Evolutionary conservation across 2,329 filamentous ascomycete species (phyloP).

Genomic region (Zasmidium citrigriseum): DNA sequence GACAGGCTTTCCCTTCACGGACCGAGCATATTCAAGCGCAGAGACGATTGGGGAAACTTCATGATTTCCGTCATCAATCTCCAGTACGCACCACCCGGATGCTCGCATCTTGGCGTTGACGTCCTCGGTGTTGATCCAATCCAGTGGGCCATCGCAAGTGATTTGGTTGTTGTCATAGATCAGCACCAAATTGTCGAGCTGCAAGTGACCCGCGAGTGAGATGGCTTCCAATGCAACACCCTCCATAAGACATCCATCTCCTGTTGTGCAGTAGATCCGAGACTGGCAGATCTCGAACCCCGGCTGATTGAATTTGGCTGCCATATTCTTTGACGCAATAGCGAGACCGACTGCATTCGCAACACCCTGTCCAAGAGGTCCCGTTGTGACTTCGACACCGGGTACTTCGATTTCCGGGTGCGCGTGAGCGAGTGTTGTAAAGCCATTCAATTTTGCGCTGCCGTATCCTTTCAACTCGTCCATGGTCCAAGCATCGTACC

Average conservation of each 20-base stretch:
- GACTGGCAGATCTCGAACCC: slow-evolving; percentile 52
- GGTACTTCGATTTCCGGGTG: slow-evolving; percentile 61
- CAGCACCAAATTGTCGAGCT: slow-evolving; percentile 58
- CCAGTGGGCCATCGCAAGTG: slow-evolving; percentile 60
- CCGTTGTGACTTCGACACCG: slow-evolving; percentile 61
- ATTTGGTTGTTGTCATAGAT: slow-evolving; percentile 65
- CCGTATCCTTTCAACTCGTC: slow-evolving; percentile 59
- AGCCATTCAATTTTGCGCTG: slow-evolving; percentile 36
- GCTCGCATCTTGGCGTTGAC: slow-evolving; percentile 61
- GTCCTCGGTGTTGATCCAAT: slow-evolving; percentile 58
- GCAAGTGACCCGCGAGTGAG: slow-evolving; percentile 57
- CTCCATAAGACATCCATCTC: slow-evolving; percentile 61
- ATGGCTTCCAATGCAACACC: slow-evolving; percentile 60
- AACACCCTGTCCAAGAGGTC: slow-evolving; percentile 61
- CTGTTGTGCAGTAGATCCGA: slow-evolving; percentile 59
- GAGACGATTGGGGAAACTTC: slow-evolving; percentile 52
- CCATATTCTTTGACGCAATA: slow-evolving; percentile 58
- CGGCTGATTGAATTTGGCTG: slow-evolving; percentile 50
- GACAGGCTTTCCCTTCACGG: slow-evolving; percentile 50
- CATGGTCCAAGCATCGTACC: slow-evolving; percentile 57
- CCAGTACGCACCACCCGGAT: slow-evolving; percentile 58
- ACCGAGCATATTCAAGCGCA: slow-evolving; percentile 50
- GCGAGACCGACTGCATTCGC: slow-evolving; percentile 62
- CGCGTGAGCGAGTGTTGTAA: slow-evolving; percentile 52
- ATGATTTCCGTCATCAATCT: slow-evolving; percentile 55